A percentile compares a stretch with the other conserved stretches of the same genome.
phyloP scores from a whole-genome alignment of 2,329 filamentous ascomycete species.

The Metarhizium rileyi region DNA sequence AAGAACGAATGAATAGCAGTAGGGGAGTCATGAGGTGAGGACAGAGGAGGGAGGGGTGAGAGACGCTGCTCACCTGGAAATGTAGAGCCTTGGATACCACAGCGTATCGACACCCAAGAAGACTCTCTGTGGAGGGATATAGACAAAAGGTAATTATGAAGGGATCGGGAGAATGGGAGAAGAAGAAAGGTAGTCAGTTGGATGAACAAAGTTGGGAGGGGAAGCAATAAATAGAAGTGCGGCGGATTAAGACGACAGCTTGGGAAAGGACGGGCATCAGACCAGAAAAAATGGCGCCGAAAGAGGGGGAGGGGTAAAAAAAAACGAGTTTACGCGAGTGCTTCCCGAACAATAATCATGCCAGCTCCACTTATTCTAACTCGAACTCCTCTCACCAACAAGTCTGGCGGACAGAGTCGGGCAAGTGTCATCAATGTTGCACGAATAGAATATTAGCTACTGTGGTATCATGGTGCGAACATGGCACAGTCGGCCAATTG shows the following conservation, averaged over 20 bases:
- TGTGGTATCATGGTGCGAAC: too few species aligned
- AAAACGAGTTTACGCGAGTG: too few species aligned
- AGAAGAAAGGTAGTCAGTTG: constrained; percentile 10
- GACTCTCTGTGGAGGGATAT: constrained; percentile 3
- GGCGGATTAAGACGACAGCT: constrained; percentile 1
- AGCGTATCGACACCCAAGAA: constrained; percentile 5
- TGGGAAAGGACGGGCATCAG: constrained; percentile 8
- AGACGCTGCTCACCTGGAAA: constrained; percentile 1
- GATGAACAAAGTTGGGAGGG: constrained; percentile 13
- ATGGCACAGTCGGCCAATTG: too few species aligned
- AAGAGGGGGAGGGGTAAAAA: constrained; percentile 22
- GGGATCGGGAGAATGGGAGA: constrained; percentile 6
- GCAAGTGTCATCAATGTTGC: too few species aligned
- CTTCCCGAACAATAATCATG: too few species aligned
- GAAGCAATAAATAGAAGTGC: constrained; percentile 10
- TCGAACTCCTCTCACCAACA: too few species aligned
- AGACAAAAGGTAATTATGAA: neutral
- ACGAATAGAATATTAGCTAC: too few species aligned
- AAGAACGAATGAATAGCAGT: neutral
- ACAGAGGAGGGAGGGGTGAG: constrained; percentile 6
- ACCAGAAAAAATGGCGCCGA: constrained; percentile 20
- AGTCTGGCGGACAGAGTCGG: too few species aligned
- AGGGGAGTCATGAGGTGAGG: neutral
- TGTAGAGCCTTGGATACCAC: constrained; percentile 9
- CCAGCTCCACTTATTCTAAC: too few species aligned